A percentile compares a stretch with the other conserved stretches of the same genome.
phyloP scores from a whole-genome alignment of 352 stramenopile species.

The Aphanomyces cochlioides region DNA sequence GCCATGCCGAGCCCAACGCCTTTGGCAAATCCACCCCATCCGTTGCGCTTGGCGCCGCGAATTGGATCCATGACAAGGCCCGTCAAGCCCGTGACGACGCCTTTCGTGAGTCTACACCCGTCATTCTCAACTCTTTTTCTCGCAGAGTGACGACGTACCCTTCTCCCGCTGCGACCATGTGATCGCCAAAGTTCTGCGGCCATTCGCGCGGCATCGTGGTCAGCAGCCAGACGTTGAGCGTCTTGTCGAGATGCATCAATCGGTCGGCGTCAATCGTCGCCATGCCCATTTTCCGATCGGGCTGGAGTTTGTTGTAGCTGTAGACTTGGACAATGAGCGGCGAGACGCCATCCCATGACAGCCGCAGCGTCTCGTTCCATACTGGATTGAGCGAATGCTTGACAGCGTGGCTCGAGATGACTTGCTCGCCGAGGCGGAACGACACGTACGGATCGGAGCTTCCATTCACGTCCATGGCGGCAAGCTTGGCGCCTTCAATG shows the following conservation, averaged over 20 bases:
- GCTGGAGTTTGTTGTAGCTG: slow-evolving; percentile 65
- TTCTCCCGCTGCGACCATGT: slow-evolving; percentile 73
- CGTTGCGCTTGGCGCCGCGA: slow-evolving; percentile 64
- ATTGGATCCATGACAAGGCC: slow-evolving; percentile 78
- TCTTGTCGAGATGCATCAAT: slow-evolving; percentile 39
- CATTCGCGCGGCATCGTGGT: slow-evolving; percentile 63
- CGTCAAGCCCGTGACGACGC: slow-evolving; percentile 66
- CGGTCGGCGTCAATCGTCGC: slow-evolving; percentile 43
- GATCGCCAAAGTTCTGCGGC: slow-evolving; percentile 72
- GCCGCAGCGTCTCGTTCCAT: slow-evolving; percentile 66
- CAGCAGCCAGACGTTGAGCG: slow-evolving; percentile 50
- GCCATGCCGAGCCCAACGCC: slow-evolving; percentile 63
- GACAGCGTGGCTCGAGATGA: slow-evolving; percentile 59
- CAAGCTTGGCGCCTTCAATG: slow-evolving; percentile 55
- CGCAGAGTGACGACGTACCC: slow-evolving; percentile 28
- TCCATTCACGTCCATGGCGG: slow-evolving; percentile 67
- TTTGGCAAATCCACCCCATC: slow-evolving; percentile 69
- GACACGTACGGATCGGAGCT: slow-evolving; percentile 79
- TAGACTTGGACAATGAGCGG: slow-evolving; percentile 63
- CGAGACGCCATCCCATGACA: slow-evolving; percentile 72
- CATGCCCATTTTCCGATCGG: slow-evolving; percentile 64
- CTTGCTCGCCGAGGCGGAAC: slow-evolving; percentile 68
- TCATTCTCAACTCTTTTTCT: neutral
- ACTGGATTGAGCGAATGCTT: slow-evolving; percentile 64
- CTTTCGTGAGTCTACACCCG: slow-evolving; percentile 43